Conservation (phyloP, 345 rosid genomes). For the Populus pruinosa region DNA sequence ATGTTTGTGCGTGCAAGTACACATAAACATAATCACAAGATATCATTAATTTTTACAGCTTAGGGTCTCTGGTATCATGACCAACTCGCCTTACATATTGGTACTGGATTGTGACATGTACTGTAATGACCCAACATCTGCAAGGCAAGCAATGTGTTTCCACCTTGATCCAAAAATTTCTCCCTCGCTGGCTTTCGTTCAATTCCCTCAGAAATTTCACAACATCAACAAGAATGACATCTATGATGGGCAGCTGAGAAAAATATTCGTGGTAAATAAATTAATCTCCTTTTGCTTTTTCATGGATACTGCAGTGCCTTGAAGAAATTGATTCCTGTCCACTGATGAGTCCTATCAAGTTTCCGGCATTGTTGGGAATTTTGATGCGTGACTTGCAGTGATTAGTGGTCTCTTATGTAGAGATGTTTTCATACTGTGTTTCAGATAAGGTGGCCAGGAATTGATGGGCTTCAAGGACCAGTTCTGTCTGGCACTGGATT, state of each 20-base stretch:
- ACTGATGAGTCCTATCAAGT: not conserved
- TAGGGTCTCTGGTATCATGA: constrained; percentile 43
- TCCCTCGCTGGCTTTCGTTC: constrained; percentile 35
- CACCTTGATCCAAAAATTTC: constrained; percentile 33
- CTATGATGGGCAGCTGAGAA: constrained; percentile 37
- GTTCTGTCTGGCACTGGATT: constrained; percentile 38
- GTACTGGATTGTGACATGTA: constrained; percentile 52
- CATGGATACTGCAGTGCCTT: not conserved
- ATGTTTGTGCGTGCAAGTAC: not conserved
- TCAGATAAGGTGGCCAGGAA: constrained; percentile 13
- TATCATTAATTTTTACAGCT: constrained; percentile 29
- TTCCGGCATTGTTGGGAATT: not conserved
- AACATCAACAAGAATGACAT: constrained; percentile 38
- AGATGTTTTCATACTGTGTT: not conserved
- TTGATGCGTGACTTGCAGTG: not conserved
- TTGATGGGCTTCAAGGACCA: constrained; percentile 38
- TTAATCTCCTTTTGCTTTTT: not conserved
- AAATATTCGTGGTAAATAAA: not conserved
- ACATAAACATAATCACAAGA: not conserved
- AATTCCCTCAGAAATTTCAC: constrained; percentile 42
- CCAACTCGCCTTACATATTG: constrained; percentile 43
- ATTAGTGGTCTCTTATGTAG: not conserved
- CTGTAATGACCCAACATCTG: constrained; percentile 45
- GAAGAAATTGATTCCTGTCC: not conserved
- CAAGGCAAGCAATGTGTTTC: constrained; percentile 47